Percentiles rank a stretch among this genome's conserved stretches.
phyloP scores from a whole-genome alignment of 805 yeast genomes.

The Metschnikowia bowlesiae region DNA sequence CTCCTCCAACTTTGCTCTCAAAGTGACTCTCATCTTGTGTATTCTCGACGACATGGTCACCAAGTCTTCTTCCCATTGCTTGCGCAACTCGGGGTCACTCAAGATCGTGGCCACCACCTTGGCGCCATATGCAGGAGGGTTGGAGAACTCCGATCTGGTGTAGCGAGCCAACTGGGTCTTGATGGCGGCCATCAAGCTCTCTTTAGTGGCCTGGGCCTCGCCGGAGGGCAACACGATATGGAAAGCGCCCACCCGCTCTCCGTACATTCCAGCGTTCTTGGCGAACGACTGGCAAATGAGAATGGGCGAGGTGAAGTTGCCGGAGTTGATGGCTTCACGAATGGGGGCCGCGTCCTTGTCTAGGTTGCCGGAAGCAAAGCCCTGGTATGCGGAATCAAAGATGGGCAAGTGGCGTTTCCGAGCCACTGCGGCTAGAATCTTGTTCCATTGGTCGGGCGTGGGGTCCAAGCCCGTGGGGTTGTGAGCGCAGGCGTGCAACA shows the following conservation, averaged over 20 bases:
- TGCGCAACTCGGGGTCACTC: constrained; percentile 57
- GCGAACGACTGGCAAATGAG: constrained; percentile 93
- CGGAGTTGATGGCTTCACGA: constrained; percentile 51
- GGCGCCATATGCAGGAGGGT: constrained; percentile 95
- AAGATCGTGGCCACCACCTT: constrained; percentile 78
- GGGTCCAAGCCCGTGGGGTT: constrained; percentile 98
- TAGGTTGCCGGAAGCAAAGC: constrained; percentile 88
- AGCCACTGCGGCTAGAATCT: constrained; percentile 60
- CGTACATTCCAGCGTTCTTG: constrained; percentile 94
- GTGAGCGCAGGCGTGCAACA: constrained; percentile 95
- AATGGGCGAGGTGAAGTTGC: constrained; percentile 43
- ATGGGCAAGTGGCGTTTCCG: constrained; percentile 66
- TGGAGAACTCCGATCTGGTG: constrained; percentile 82
- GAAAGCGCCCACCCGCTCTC: constrained; percentile 94
- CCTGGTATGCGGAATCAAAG: constrained; percentile 96
- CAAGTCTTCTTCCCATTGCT: constrained; percentile 82
- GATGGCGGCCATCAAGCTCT: constrained; percentile 27
- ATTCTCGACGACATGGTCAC: constrained; percentile 85
- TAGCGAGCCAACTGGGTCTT: constrained; percentile 70
- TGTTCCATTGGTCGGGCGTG: constrained; percentile 71
- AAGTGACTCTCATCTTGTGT: constrained; percentile 65
- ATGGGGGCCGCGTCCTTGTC: constrained; percentile 82
- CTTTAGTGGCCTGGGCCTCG: constrained; percentile 7
- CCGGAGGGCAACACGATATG: constrained; percentile 57
- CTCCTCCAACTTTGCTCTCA: constrained; percentile 54